phyloP scores from a whole-genome alignment of 805 yeast species.

The Barnettozyma vustinii region DNA sequence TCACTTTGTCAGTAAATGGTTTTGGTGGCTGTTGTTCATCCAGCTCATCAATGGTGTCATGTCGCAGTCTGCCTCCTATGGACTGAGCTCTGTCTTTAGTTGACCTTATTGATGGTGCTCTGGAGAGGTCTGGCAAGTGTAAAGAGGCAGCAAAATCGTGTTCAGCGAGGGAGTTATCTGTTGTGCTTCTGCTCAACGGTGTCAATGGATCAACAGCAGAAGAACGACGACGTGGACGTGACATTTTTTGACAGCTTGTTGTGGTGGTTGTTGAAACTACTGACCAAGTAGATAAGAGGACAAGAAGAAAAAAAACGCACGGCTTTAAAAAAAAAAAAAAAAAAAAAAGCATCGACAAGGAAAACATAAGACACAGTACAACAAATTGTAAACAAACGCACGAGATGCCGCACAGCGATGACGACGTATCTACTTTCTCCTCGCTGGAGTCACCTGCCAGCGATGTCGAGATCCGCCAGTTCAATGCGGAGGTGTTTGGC shows the following conservation, averaged over 20 bases:
- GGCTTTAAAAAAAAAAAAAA: neutral
- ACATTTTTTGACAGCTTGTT: neutral
- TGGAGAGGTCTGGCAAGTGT: neutral
- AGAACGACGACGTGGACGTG: neutral
- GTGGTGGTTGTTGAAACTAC: neutral
- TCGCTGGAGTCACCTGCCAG: constrained; percentile 8
- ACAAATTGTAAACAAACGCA: neutral
- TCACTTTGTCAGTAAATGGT: neutral
- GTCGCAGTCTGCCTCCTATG: neutral
- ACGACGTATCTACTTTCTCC: neutral
- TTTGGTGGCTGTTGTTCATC: neutral
- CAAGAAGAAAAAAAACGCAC: neutral
- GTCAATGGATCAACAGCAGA: neutral
- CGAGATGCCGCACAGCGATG: neutral
- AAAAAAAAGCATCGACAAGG: neutral
- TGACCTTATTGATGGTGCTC: neutral
- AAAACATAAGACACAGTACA: too few species aligned
- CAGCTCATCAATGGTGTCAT: neutral
- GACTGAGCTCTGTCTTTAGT: neutral
- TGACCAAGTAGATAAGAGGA: too few species aligned
- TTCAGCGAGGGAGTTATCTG: neutral
- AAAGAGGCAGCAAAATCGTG: constrained; percentile 1
- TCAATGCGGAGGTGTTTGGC: constrained; percentile 14
- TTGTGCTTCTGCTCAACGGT: neutral
- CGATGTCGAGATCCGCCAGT: constrained; percentile 13